phyloP scores from a whole-genome alignment of 1,139 yeast species.

The Pichia sp. region DNA sequence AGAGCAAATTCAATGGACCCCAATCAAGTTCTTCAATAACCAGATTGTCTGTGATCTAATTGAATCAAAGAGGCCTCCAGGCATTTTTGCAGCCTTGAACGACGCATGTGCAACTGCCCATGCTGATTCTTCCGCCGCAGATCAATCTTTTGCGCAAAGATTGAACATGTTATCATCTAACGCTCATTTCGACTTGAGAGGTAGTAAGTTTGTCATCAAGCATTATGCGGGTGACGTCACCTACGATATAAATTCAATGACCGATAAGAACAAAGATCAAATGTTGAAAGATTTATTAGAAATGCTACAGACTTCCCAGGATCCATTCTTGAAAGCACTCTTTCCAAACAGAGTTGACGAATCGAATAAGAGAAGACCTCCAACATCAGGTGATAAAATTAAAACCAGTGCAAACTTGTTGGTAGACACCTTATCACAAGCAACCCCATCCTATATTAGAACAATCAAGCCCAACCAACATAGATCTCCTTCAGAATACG shows the following conservation, averaged over 20 bases:
- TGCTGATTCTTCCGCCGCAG: slow-evolving; percentile 96
- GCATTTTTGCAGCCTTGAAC: slow-evolving; percentile 91
- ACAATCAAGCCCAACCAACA: slow-evolving; percentile 97
- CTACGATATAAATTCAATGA: slow-evolving; percentile 85
- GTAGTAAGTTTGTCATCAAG: slow-evolving; percentile 81
- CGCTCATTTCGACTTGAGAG: slow-evolving; percentile 86
- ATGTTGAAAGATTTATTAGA: slow-evolving; percentile 84
- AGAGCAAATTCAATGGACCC: slow-evolving; percentile 96
- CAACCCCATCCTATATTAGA: slow-evolving; percentile 94
- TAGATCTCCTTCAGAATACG: slow-evolving; percentile 86
- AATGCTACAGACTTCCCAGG: slow-evolving; percentile 66
- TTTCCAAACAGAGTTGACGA: slow-evolving; percentile 79
- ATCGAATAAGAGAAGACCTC: slow-evolving; percentile 79
- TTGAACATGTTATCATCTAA: slow-evolving; percentile 77
- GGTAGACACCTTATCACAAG: slow-evolving; percentile 82
- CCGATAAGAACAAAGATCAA: slow-evolving; percentile 96
- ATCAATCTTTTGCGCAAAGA: slow-evolving; percentile 92
- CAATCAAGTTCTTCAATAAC: slow-evolving; percentile 93
- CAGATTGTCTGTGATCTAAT: slow-evolving; percentile 95
- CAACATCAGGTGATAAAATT: slow-evolving; percentile 96
- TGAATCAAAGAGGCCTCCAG: slow-evolving; percentile 94
- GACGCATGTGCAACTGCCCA: slow-evolving; percentile 98
- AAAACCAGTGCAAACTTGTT: slow-evolving; percentile 86
- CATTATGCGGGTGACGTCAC: slow-evolving; percentile 99
- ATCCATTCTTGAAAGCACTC: slow-evolving; percentile 58